Evolutionary conservation across 2,329 filamentous ascomycete species (phyloP), one percentile per base, ranked within the genome.

Genomic region (Mariannaea sp.): DNA sequence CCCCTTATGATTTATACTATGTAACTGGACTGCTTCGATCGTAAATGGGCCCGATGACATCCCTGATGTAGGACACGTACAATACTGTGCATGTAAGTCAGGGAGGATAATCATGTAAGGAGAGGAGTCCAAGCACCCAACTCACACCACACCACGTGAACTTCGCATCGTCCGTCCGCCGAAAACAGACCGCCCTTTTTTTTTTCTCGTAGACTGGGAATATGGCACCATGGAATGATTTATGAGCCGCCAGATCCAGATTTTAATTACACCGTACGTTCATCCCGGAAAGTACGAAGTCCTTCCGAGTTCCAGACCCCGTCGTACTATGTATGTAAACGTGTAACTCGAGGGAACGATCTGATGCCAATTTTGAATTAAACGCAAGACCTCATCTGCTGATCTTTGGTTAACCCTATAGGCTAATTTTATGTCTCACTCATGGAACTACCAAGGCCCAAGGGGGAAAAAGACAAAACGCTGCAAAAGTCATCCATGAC

Each of bases 131-230:
- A 62, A 60, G 32, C 61, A 52, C 60, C 58, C 61, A 55, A 66
- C 62, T 65, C 53, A 58, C 42, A 13, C 40, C 48, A 56, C 48
- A 56, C 56, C 63, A 65, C 63, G 63, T 65, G 58, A 55, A 61
- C 55, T 50, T 50, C 40, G 27, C 56, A 40, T 39, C 60, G 51
- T 39, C 48, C 50, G 44, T 42, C 55, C 46, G 51, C 53, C 39
- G 49, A 51, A 41, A 56, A 42, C 22, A 45, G 41, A 32, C 59
- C 19, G 36, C 19, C 36, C 13, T 39, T 22, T 16, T 35, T 35
- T 35, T 5, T 5, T 8, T n/a, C n/a, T n/a, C n/a, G n/a, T n/a
- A n/a, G n/a, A n/a, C n/a, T n/a, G n/a, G 7, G 13, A 33, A n/a
- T 20, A n/a, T n/a, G n/a, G 7, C 17, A 14, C 41, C 48, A 50